Evolutionary conservation across 2,329 filamentous ascomycete genomes (phyloP).

Genomic region (Ceratocystis papillata): DNA sequence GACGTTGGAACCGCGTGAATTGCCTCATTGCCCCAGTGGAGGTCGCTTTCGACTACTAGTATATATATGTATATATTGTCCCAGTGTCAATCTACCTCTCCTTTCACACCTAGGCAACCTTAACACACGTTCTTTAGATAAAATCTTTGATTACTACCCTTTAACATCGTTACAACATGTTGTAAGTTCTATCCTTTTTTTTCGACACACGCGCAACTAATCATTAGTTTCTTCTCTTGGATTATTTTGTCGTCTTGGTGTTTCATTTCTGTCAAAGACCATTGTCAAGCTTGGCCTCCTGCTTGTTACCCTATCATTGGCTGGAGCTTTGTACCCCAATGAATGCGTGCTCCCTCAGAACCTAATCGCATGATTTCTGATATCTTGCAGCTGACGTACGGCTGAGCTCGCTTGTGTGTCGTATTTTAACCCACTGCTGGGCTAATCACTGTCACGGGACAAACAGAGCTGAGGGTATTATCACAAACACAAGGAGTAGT

Average conservation of each 20-base stretch:
- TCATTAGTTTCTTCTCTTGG: neutral
- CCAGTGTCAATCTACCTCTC: neutral
- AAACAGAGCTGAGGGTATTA: neutral
- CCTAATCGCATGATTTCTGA: slow-evolving; percentile 3
- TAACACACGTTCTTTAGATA: neutral
- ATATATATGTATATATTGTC: neutral
- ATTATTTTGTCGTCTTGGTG: neutral
- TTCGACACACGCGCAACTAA: neutral
- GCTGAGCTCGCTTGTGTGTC: neutral
- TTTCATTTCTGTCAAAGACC: neutral
- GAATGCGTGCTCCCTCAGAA: slow-evolving; percentile 4
- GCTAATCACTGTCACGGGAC: neutral
- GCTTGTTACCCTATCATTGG: slow-evolving; percentile 6
- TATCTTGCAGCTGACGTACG: neutral
- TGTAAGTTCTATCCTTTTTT: neutral
- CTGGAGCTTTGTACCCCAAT: slow-evolving; percentile 13
- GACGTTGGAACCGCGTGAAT: neutral
- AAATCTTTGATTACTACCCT: neutral
- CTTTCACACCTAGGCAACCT: neutral
- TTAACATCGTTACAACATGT: neutral
- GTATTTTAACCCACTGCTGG: neutral
- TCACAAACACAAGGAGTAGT: neutral
- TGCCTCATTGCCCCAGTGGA: neutral
- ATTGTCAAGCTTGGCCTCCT: neutral
- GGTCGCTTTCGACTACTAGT: neutral